A percentile compares a stretch with the other conserved stretches of the same genome.
phyloP scores from a whole-genome alignment of 768 basidiomycete species.

The Mrakia hoshinonis region DNA sequence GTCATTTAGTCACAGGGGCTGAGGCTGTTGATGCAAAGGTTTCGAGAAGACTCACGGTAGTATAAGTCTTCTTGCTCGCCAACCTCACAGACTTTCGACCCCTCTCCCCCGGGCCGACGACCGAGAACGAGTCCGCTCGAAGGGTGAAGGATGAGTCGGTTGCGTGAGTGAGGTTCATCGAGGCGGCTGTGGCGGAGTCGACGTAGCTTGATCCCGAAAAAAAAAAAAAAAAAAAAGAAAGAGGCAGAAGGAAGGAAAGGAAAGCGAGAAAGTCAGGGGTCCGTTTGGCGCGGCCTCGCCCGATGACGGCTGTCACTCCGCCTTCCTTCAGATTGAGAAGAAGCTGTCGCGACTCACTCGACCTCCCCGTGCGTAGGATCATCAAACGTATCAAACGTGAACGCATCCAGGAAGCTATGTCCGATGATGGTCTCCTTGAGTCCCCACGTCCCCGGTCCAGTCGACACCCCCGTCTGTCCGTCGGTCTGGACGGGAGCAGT shows the following conservation, averaged over 20 bases:
- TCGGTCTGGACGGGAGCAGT: not conserved
- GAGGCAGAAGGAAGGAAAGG: not conserved
- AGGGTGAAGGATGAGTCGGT: slow-evolving; percentile 68
- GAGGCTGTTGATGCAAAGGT: not conserved
- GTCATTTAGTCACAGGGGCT: not conserved
- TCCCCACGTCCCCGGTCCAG: not conserved
- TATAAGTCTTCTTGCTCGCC: slow-evolving; percentile 46
- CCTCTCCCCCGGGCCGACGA: slow-evolving; percentile 46
- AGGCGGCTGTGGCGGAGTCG: slow-evolving; percentile 37
- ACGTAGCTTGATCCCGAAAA: slow-evolving; percentile 48
- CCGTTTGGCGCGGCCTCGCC: not conserved
- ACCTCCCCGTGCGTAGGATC: slow-evolving; percentile 64
- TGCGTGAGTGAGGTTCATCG: slow-evolving; percentile 51
- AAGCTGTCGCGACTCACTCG: slow-evolving; percentile 45
- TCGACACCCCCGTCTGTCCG: not conserved
- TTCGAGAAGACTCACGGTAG: slow-evolving; percentile 34
- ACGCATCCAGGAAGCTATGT: slow-evolving; percentile 47
- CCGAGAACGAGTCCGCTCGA: slow-evolving; percentile 73
- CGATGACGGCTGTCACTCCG: not conserved
- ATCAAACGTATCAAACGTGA: slow-evolving; percentile 48
- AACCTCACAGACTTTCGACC: slow-evolving; percentile 72
- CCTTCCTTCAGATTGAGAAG: not conserved
- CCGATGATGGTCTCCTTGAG: slow-evolving; percentile 39
- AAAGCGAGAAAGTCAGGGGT: not conserved
- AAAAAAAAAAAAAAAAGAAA: not conserved